Conservation (phyloP, 306 rosid species). For the Medicago lupulina region DNA sequence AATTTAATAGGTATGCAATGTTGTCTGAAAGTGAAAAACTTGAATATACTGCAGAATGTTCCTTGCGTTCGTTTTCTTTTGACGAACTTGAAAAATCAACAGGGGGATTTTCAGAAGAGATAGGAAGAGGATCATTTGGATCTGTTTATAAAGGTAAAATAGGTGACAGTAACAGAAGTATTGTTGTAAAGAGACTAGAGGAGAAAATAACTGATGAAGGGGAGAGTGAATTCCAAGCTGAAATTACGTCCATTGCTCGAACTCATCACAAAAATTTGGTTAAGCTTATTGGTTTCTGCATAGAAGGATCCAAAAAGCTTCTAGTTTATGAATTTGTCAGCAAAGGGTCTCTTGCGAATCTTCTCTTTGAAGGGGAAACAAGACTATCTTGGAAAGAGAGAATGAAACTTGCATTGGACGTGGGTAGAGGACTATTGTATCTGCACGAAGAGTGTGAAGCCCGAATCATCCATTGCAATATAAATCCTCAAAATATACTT, state of each 20-base stretch:
- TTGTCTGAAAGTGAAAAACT: constrained; percentile 32
- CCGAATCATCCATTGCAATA: too few relatives aligned
- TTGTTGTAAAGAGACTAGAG: constrained; percentile 48
- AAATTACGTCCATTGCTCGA: constrained; percentile 47
- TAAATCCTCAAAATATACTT: too few relatives aligned
- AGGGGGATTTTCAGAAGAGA: constrained; percentile 39
- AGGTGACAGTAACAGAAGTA: constrained; percentile 15
- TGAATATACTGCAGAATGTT: constrained; percentile 39
- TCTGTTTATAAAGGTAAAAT: constrained; percentile 42
- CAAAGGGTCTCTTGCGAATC: constrained; percentile 52
- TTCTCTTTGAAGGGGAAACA: constrained; percentile 27
- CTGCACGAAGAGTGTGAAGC: too few relatives aligned
- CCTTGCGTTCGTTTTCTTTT: constrained; percentile 39
- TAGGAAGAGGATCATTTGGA: constrained; percentile 51
- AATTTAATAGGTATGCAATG: constrained; percentile 12
- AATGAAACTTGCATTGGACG: constrained; percentile 44
- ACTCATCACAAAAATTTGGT: constrained; percentile 54
- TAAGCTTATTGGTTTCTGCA: constrained; percentile 50
- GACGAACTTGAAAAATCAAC: constrained; percentile 43
- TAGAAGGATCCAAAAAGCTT: constrained; percentile 48
- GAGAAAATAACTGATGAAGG: constrained; percentile 40
- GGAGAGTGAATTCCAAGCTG: constrained; percentile 47
- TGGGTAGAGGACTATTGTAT: constrained; percentile 44
- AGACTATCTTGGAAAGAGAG: constrained; percentile 26
- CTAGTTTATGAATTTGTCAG: constrained; percentile 50